Evolutionary conservation across 768 basidiomycete genomes (phyloP).

Genomic region (Podaxis mareebaensis): DNA sequence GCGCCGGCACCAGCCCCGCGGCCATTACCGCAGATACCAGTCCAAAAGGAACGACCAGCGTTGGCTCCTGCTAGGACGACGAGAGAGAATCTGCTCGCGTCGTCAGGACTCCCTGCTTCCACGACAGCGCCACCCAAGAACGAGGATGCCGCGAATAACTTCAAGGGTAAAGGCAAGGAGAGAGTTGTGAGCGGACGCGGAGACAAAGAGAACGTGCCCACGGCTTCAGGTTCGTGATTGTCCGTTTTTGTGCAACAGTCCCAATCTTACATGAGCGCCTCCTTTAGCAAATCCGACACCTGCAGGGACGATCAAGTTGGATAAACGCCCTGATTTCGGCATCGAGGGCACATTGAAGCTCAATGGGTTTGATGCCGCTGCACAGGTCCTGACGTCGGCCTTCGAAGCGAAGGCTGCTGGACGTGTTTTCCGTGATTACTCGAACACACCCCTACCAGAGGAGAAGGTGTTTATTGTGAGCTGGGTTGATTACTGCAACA

Average conservation of each 20-base stretch:
- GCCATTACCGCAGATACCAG: constrained; percentile 9
- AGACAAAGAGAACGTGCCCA: constrained; percentile 35
- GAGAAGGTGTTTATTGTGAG: constrained; percentile 91
- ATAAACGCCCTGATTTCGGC: constrained; percentile 10
- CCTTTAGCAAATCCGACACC: background rate
- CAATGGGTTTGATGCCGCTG: constrained; percentile 70
- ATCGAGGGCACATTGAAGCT: constrained; percentile 27
- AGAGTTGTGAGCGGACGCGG: constrained; percentile 5
- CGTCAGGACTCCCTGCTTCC: constrained; percentile 2
- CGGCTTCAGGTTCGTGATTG: constrained; percentile 15
- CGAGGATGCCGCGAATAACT: background rate
- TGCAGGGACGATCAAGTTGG: background rate
- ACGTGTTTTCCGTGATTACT: constrained; percentile 57
- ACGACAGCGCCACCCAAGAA: constrained; percentile 10
- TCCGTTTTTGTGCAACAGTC: constrained; percentile 3
- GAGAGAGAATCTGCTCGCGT: constrained; percentile 21
- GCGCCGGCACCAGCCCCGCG: background rate
- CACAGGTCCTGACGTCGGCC: constrained; percentile 49
- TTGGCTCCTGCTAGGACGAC: constrained; percentile 1
- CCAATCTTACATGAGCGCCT: background rate
- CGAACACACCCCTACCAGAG: constrained; percentile 32
- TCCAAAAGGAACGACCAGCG: constrained; percentile 7
- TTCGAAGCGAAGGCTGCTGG: constrained; percentile 70
- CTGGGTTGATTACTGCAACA: constrained; percentile 99
- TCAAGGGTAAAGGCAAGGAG: constrained; percentile 18